These are phyloP conservation scores for Silene vulgaris DNA, from an alignment of 179 eudicot species.

Conservation along the genomic window DNA sequence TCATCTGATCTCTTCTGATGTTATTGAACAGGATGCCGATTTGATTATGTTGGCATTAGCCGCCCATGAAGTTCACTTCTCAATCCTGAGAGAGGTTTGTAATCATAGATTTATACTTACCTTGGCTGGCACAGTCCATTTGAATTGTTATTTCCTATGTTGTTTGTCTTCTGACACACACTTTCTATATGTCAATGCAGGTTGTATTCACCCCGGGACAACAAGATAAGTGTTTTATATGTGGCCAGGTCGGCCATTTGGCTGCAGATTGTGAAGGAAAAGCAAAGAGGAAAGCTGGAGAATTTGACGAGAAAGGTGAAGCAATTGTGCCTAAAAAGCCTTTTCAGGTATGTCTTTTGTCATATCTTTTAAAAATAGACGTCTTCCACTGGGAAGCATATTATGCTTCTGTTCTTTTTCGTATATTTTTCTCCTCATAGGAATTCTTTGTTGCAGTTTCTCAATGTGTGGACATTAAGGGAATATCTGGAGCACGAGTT, in stretches of 20 bases:
- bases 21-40: constrained; percentile 71
- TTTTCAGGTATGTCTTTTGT: constrained; percentile 55
- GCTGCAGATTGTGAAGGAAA: constrained; percentile 86
- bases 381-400: background rate
- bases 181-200: constrained; percentile 29
- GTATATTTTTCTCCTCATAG: background rate
- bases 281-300: constrained; percentile 90
- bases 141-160: background rate
- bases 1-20: background rate
- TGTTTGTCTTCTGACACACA: background rate
- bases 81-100: constrained; percentile 84
- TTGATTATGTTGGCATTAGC: constrained; percentile 89
- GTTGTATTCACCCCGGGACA: constrained; percentile 82
- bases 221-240: constrained; percentile 78
- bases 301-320: constrained; percentile 80
- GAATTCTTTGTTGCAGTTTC: constrained; percentile 50
- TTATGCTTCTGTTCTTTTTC: background rate
- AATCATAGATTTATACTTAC: background rate
- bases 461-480: constrained; percentile 80
- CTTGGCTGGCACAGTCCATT: background rate
- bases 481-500: constrained; percentile 81
- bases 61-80: constrained; percentile 91
- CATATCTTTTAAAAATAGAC: background rate
- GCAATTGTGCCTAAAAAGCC: constrained; percentile 61
- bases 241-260: constrained; percentile 90